Conservation (phyloP, 192 early-diverging fungal genomes). For the Gaertneriomyces sp. region DNA sequence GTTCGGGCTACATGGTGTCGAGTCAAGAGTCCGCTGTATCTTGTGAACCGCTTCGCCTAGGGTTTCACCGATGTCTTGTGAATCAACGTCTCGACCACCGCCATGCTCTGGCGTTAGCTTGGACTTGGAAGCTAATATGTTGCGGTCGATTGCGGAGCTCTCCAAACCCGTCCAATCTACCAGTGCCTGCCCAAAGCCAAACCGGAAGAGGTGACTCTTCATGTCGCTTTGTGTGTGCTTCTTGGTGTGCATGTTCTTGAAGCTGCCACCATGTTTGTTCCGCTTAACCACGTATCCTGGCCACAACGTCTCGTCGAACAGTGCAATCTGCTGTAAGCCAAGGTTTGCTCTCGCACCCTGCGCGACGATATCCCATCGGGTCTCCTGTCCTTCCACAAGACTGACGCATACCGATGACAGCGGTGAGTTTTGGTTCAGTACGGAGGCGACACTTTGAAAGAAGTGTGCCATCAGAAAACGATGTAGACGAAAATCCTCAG, state of each 20-base stretch:
- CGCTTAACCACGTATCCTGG: slow-evolving; percentile 52
- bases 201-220: slow-evolving; percentile 44
- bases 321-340: slow-evolving; percentile 21
- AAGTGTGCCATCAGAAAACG: slow-evolving; percentile 59
- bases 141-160: neutral
- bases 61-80: neutral
- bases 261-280: slow-evolving; percentile 52
- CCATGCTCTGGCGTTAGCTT: no score
- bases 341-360: slow-evolving; percentile 40
- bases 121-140: neutral
- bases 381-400: slow-evolving; percentile 52
- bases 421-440: slow-evolving; percentile 16
- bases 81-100: no score
- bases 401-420: slow-evolving; percentile 36
- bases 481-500: slow-evolving; percentile 57
- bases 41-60: neutral
- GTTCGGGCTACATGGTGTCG: slow-evolving; percentile 8
- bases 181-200: slow-evolving; percentile 22
- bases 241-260: slow-evolving; percentile 52
- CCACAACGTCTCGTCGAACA: slow-evolving; percentile 45
- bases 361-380: slow-evolving; percentile 46
- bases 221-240: slow-evolving; percentile 40
- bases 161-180: slow-evolving; percentile 22
- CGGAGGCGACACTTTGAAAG: slow-evolving; percentile 36
- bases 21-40: slow-evolving; percentile 10